A percentile compares a stretch with the other conserved stretches of the same genome.
Conservation (phyloP, 495 filamentous ascomycete species). For the Bacidia gigantensis region DNA sequence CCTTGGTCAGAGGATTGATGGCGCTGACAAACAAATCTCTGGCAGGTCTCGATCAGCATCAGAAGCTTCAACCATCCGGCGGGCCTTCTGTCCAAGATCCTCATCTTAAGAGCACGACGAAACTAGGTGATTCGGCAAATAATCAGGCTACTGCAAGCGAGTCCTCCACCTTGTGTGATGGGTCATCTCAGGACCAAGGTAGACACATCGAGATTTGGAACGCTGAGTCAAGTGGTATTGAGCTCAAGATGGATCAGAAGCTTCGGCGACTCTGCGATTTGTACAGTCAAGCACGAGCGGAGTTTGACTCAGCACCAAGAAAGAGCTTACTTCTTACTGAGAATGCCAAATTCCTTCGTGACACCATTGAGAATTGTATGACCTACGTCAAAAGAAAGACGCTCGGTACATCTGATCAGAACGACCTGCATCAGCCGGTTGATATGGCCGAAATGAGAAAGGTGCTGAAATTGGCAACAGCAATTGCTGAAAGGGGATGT, state of each 20-base stretch:
- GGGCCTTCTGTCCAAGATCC: too few species aligned
- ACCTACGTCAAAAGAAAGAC: constrained; percentile 23
- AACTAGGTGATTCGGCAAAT: too few species aligned
- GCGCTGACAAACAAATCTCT: not conserved
- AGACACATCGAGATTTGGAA: too few species aligned
- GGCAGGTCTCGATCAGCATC: not conserved
- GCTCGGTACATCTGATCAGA: too few species aligned
- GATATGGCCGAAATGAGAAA: constrained; percentile 20
- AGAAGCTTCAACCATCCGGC: not conserved
- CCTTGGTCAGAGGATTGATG: not conserved
- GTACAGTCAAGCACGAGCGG: constrained; percentile 28
- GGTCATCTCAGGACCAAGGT: too few species aligned
- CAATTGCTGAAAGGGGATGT: constrained; percentile 25
- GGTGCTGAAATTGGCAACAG: constrained; percentile 20
- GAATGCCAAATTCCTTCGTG: constrained; percentile 34
- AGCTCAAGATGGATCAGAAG: too few species aligned
- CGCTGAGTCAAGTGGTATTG: too few species aligned
- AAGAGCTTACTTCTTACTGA: constrained; percentile 18
- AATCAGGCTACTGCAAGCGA: too few species aligned
- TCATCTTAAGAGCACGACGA: too few species aligned
- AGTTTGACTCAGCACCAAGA: constrained; percentile 21
- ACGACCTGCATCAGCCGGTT: too few species aligned
- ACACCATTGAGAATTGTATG: constrained; percentile 34
- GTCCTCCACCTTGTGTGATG: too few species aligned
- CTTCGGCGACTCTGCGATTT: constrained; percentile 21